Percentiles rank a stretch among this genome's conserved stretches.
These are phyloP conservation scores for Mycosarcoma mackinlayi DNA, from an alignment of 1,284 basidiomycete genomes.

Conservation along the genomic window DNA sequence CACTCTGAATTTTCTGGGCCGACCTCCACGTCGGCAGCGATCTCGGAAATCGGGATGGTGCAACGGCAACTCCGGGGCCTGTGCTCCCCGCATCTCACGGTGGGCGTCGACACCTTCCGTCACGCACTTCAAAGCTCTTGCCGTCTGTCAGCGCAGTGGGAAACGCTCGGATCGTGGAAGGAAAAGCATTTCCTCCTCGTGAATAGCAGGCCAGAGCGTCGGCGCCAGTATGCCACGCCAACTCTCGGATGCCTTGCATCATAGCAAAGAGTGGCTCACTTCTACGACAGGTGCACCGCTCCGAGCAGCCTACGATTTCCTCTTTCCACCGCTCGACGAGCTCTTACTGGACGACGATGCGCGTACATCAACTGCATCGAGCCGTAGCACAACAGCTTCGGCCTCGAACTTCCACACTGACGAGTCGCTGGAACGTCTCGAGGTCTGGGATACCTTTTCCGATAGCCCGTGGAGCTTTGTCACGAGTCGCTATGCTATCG, in stretches of 20 bases:
- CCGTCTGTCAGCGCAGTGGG: too few relatives aligned
- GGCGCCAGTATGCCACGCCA: slow-evolving; percentile 34
- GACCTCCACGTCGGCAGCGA: neutral
- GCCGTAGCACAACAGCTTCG: slow-evolving; percentile 5
- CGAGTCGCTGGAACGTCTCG: slow-evolving; percentile 16
- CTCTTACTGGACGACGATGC: slow-evolving; percentile 7
- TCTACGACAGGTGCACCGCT: slow-evolving; percentile 25
- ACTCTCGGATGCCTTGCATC: slow-evolving; percentile 17
- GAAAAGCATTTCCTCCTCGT: too few relatives aligned
- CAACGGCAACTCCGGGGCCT: neutral
- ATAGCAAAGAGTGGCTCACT: slow-evolving; percentile 24
- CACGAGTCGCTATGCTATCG: slow-evolving; percentile 55
- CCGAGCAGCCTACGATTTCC: slow-evolving; percentile 31
- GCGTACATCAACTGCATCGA: neutral
- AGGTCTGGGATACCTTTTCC: slow-evolving; percentile 39
- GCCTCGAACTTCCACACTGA: slow-evolving; percentile 6
- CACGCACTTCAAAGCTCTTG: too few relatives aligned
- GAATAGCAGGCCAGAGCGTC: too few relatives aligned
- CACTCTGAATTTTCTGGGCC: neutral
- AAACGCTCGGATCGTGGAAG: too few relatives aligned
- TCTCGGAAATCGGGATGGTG: neutral
- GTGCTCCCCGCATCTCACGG: neutral
- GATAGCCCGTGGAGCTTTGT: slow-evolving; percentile 59
- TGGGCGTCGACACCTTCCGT: too few relatives aligned
- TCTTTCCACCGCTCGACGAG: slow-evolving; percentile 43